These are phyloP conservation scores for Trichoderma hamatum DNA, from an alignment of 2,329 filamentous ascomycete species.

Conservation along the genomic window DNA sequence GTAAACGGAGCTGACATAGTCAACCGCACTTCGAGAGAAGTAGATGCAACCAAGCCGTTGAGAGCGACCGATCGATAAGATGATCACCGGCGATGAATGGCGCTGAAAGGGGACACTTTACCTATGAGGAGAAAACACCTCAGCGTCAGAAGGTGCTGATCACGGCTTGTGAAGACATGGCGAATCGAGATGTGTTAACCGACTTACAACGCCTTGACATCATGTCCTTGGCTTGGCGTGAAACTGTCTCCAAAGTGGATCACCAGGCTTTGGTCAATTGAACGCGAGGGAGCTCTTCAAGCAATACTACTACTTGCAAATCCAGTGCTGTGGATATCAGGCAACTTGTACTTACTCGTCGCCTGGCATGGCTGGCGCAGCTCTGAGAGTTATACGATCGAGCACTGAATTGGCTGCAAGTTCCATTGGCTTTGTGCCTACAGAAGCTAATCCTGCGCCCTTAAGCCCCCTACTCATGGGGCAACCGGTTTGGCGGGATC, in stretches of 20 bases:
- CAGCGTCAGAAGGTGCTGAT: background rate
- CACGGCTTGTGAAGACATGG: background rate
- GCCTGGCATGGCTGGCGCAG: background rate
- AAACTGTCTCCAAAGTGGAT: constrained; percentile 6
- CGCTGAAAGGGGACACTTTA: background rate
- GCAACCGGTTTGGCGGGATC: constrained; percentile 19
- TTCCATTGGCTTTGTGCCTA: background rate
- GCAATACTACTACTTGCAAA: background rate
- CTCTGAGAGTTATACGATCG: background rate
- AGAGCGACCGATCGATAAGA: background rate
- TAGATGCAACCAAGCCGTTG: background rate
- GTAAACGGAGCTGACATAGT: background rate
- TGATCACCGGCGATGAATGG: background rate
- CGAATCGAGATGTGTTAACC: constrained; percentile 9
- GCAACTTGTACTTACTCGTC: background rate
- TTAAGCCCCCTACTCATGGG: background rate
- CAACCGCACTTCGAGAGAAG: background rate
- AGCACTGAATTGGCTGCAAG: too few relatives aligned
- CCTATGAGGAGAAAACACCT: background rate
- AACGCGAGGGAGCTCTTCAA: background rate
- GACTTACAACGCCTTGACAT: constrained; percentile 17
- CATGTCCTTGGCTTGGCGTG: background rate
- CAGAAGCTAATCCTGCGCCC: background rate
- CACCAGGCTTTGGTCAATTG: background rate
- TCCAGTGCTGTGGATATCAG: background rate